Evolutionary conservation across 495 filamentous ascomycete genomes (phyloP), one percentile per base, ranked within the genome.

Genomic region (Aspergillus cristatus): DNA sequence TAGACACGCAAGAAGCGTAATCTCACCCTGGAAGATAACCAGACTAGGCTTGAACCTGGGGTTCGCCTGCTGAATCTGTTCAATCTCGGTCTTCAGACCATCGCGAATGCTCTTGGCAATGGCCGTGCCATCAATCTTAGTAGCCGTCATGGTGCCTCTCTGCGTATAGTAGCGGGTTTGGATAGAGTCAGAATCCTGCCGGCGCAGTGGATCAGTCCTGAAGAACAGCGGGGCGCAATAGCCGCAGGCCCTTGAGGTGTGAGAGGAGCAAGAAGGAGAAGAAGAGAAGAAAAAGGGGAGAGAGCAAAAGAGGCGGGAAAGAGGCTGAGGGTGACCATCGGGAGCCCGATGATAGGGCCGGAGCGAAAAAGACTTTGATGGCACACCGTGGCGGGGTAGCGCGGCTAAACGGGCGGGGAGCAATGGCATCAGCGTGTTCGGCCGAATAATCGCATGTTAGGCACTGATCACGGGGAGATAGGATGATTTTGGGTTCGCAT

Each of bases 61-160:
- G 50, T 94, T 94, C 14, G 66, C 60, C 63, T 75, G 70, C 61
- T 95, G 90, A 49, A 75, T 81, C 52, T 84, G 66, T 51, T 76
- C 76, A 58, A 98, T 94, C 57, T 94, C 78, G 22, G 62, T 62
- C 53, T 79, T 79, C 43, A 98, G 71, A 17, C 70, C 71, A 62
- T 83, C 82, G 35, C 91, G 79, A 53, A 98, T 94, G 45, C 62
- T 74, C 67, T 85, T 89, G 31, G 93, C 93, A 65, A 95, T 89
- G 46, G 84, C 85, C 18, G 84, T 95, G 60, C 91, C 91, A 67
- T 98, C 90, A 54, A 98, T 91, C 70, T 84, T 95, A 54, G 78
- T 75, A 43, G 86, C 90, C 47, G 78, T 94, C 40, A 67, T 66
- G 47, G 58, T 54, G 41, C 35, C 41, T 29, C 37, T 42, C 35